Conservation (phyloP, 1,284 basidiomycete species). For the Ustilago bromivora region DNA sequence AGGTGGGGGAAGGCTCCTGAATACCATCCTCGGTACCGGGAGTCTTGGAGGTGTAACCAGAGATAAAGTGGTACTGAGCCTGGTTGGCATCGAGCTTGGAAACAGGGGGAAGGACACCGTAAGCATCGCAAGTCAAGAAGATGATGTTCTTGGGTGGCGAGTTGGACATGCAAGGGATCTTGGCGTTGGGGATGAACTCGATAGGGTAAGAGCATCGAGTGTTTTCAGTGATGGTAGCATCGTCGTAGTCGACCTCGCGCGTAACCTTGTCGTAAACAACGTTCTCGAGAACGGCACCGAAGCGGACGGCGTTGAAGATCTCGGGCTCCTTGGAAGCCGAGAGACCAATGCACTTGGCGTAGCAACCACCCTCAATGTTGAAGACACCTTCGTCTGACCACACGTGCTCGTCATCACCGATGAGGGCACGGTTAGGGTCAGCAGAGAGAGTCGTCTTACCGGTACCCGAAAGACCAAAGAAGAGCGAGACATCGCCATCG, state of each 20-base stretch:
- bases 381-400: constrained; percentile 81
- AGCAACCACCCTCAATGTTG: constrained; percentile 99
- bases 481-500: constrained; percentile 92
- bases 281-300: constrained; percentile 97
- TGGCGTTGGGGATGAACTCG: constrained; percentile 88
- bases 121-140: constrained; percentile 98
- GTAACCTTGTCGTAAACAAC: constrained; percentile 94
- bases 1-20: constrained; percentile 96
- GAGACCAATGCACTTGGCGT: constrained; percentile 98
- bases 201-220: constrained; percentile 81
- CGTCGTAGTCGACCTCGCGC: constrained; percentile 93
- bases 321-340: constrained; percentile 96
- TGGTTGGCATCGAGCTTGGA: constrained; percentile 92
- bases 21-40: constrained; percentile 99
- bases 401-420: constrained; percentile 70
- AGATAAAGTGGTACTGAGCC: constrained; percentile 81
- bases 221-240: constrained; percentile 97
- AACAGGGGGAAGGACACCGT: constrained; percentile 96
- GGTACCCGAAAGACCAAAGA: constrained; percentile 98
- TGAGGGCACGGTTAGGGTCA: constrained; percentile 64
- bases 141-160: constrained; percentile 82
- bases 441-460: constrained; percentile 80
- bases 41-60: constrained; percentile 84
- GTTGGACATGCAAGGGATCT: constrained; percentile 72
- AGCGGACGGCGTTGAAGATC: constrained; percentile 94